Conservation (phyloP, 768 basidiomycete species). For the Tulasnella sp. region DNA sequence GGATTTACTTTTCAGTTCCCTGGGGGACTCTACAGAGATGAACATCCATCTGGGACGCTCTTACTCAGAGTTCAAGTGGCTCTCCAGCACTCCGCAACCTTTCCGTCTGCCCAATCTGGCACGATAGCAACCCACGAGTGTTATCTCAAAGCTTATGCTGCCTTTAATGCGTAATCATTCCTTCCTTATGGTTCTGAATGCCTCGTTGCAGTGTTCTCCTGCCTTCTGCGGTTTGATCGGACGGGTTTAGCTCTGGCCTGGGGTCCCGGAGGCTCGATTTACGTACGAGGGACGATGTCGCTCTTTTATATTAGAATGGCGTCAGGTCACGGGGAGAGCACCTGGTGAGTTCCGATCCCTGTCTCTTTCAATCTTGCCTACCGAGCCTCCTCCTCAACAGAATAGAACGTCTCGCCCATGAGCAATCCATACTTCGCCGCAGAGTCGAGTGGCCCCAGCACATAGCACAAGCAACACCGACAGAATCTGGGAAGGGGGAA, state of each 20-base stretch:
- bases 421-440: not conserved
- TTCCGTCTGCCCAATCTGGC: not conserved
- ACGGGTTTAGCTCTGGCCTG: not conserved
- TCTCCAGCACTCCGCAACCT: not conserved
- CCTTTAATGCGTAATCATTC: not conserved
- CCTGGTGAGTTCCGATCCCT: not conserved
- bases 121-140: not conserved
- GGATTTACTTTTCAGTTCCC: not conserved
- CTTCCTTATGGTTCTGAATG: not conserved
- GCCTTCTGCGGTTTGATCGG: not conserved
- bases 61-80: not conserved
- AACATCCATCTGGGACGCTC: not conserved
- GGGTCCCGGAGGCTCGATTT: not conserved
- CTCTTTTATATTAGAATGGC: not conserved
- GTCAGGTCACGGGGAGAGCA: not conserved
- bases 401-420: not conserved
- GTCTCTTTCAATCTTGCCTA: not conserved
- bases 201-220: not conserved
- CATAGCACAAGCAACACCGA: not conserved
- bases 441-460: not conserved
- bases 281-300: not conserved
- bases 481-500: not conserved
- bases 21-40: not conserved
- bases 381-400: not conserved
- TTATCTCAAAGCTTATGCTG: not conserved